phyloP scores from a whole-genome alignment of 371 early-diverging fungal species.

The Mucor plumbeus region DNA sequence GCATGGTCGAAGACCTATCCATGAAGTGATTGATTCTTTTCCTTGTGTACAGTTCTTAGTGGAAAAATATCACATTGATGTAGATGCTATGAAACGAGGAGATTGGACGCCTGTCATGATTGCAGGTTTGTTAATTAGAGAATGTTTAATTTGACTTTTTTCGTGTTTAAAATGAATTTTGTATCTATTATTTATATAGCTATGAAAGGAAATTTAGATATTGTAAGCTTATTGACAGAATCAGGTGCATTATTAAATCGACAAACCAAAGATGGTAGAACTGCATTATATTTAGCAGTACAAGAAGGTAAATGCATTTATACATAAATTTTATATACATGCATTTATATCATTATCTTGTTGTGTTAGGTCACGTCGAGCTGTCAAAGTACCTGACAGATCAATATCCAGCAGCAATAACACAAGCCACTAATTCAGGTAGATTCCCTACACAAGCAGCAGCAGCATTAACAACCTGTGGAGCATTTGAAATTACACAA shows the following conservation, averaged over 20 bases:
- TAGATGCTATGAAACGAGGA: conserved; percentile 58
- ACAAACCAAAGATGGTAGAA: conserved; percentile 52
- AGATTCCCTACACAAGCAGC: conserved; percentile 53
- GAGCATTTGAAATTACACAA: conserved; percentile 15
- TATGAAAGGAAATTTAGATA: conserved; percentile 47
- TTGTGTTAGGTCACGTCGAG: conserved; percentile 42
- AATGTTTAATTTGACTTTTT: no score
- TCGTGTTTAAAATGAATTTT: neutral
- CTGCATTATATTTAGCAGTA: conserved; percentile 56
- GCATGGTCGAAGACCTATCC: conserved; percentile 55
- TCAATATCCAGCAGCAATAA: conserved; percentile 39
- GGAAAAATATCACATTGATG: conserved; percentile 39
- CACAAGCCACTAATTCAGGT: conserved; percentile 49
- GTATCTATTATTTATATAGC: conserved; percentile 28
- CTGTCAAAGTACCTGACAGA: conserved; percentile 42
- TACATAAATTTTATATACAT: no score
- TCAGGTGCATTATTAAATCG: conserved; percentile 43
- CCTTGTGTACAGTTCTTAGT: conserved; percentile 44
- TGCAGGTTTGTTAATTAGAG: conserved; percentile 32
- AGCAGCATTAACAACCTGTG: conserved; percentile 23
- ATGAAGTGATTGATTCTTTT: conserved; percentile 56
- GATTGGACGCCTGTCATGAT: conserved; percentile 64
- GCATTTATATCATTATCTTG: neutral
- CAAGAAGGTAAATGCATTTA: conserved; percentile 46
- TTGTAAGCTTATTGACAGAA: conserved; percentile 38